A percentile compares a stretch with the other conserved stretches of the same genome.
phyloP scores from a whole-genome alignment of 1,284 basidiomycete species.

The Leucoagaricus sp. region DNA sequence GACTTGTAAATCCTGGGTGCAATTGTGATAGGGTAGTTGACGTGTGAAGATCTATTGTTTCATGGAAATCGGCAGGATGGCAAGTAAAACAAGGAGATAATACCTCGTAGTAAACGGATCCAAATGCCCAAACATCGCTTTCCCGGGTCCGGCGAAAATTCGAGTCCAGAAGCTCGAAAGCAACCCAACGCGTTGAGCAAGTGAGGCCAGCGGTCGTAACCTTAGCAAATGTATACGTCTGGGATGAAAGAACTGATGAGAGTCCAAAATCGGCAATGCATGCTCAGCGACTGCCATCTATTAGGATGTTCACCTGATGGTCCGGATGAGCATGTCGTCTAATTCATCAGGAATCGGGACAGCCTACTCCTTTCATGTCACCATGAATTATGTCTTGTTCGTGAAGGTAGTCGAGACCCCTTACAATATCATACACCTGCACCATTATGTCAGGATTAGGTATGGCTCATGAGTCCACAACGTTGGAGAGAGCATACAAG shows the following conservation, averaged over 20 bases:
- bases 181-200: slow-evolving; percentile 11
- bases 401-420: slow-evolving; percentile 33
- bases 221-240: neutral
- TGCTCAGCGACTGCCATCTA: slow-evolving; percentile 16
- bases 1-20: no score
- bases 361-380: slow-evolving; percentile 38
- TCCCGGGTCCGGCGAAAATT: neutral
- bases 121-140: slow-evolving; percentile 18
- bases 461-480: no score
- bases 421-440: slow-evolving; percentile 28
- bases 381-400: slow-evolving; percentile 35
- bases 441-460: neutral
- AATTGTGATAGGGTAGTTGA: neutral
- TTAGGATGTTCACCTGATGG: slow-evolving; percentile 23
- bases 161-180: slow-evolving; percentile 18
- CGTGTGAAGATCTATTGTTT: neutral
- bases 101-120: slow-evolving; percentile 27
- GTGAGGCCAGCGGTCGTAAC: neutral
- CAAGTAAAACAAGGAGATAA: neutral
- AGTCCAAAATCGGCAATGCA: slow-evolving; percentile 24
- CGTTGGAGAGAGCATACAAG: no score
- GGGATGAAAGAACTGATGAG: neutral
- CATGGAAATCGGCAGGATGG: no score
- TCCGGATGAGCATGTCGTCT: no score
- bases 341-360: neutral